Evolutionary conservation across 768 basidiomycete species (phyloP), one percentile per base, ranked within the genome.

Genomic region (Boletus speciosus): DNA sequence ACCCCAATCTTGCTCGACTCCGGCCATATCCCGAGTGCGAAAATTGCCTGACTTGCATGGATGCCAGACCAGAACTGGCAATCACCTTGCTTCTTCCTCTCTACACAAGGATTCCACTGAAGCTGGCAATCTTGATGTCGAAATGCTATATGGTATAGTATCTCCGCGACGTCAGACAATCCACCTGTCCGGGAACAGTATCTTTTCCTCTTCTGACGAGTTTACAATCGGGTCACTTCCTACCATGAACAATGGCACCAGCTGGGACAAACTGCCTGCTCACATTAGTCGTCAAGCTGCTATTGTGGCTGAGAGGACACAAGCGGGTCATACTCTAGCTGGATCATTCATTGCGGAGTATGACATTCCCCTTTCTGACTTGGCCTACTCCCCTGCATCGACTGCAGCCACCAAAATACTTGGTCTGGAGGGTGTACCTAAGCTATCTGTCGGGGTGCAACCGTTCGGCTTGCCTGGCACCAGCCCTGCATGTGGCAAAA

Each of bases 121-220:
- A 8, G 16, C 9, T 3, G 19, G 16, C 15, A 14, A 10, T 14
- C 19, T 15, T 19, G 66, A 70, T 38, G 27, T 58, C 21, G 61
- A 65, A 31, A 68, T 70, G 65, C 37, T 56, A 42, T 62, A 69
- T 6, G 49, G 31, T 21, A 49, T 44, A 12, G 15, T 42, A 27
- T 37, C 36, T 6, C 39, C 27, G 5, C 52, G 21, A 21, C 59
- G 54, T 31, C 62, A 41, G 49, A 47, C 54, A 11, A 31, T 68
- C 23, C 64, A 58, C 23, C 50, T 70, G 15, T 63, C 63, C 14
- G 51, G 52, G 11, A 70, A 69, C 37, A 70, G 66, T 36, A 66
- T 70, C 23, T 66, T 70, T 41, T 59, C 68, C 23, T 61, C 67
- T 27, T 70, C 67, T 7, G 67, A 49, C 39, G 66, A 69, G 14